Evolutionary conservation across 208 protist species (phyloP), one percentile per base, ranked within the genome.

Genomic region (Trypanosoma melophagium): DNA sequence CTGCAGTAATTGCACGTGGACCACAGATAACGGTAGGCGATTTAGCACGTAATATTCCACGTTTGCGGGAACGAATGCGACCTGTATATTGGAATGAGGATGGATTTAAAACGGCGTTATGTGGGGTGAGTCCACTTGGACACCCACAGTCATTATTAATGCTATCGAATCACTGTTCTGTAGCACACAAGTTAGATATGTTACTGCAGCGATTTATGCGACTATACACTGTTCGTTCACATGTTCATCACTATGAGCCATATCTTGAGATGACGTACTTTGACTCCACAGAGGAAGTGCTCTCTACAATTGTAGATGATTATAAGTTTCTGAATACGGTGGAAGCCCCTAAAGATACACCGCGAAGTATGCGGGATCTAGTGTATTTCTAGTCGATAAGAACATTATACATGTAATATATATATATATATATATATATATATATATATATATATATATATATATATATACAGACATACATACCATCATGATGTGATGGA

Each of bases 21-120:
- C 84, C 87, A 25, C 84, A 98, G 69, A 94, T 96, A 35, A 90
- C 92, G 22, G 86, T 98, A 1, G 97, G 95, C 16, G 96, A 98
- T 74, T 70, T 98, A 10, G 84, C 86, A 28, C 83, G 94, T 50
- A 98, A 95, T 62, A 90, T 99, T 16, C 79, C 68, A 5, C 65
- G 84, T n/a, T 75, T 98, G 57, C 84, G 83, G 24, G 67, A 77
- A 40, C 71, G 84, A 56, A 79, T 98, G 57, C 60, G 74, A 58
- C 83, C 98, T 73, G 81, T 89, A 1, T 89, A 96, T 71, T 99
- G 97, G 97, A 99, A 99, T 71, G 82, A 89, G 44, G 97, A 99
- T 57, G 97, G 95, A 31, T 99, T 98, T 84, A 99, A 99, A 80
- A 95, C 98, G 21, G 96, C 97, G 4, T 69, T 96, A 53, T 98